Evolutionary conservation across 345 rosid genomes (phyloP).

Genomic region (Salix dunnii): DNA sequence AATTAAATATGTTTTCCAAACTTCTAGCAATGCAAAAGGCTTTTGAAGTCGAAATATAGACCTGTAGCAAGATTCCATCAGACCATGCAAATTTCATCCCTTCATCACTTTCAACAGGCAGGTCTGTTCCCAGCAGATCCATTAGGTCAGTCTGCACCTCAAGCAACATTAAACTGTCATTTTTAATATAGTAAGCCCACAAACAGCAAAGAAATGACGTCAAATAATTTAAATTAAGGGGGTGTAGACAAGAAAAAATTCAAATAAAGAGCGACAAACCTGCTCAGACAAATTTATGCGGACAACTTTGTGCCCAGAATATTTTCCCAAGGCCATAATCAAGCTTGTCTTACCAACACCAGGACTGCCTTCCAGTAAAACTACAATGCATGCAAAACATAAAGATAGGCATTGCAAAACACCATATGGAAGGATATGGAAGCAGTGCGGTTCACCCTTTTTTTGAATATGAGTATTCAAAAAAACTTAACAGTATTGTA

Average conservation of each 20-base stretch:
- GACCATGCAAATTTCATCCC: conserved; percentile 97
- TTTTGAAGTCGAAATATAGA: conserved; percentile 15
- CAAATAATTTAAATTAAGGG: neutral
- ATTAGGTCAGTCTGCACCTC: conserved; percentile 87
- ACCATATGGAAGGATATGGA: neutral
- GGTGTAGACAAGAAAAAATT: neutral
- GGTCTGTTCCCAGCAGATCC: conserved; percentile 96
- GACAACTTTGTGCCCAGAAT: conserved; percentile 91
- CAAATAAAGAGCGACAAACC: conserved; percentile 39
- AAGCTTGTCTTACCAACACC: conserved; percentile 99
- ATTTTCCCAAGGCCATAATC: conserved; percentile 78
- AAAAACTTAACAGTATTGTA: neutral
- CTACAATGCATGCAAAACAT: conserved; percentile 31
- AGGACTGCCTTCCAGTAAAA: conserved; percentile 92
- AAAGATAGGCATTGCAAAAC: too few relatives aligned
- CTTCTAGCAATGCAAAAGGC: conserved; percentile 8
- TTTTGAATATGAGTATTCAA: neutral
- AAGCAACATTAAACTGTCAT: conserved; percentile 9
- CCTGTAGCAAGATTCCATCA: conserved; percentile 93
- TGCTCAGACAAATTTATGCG: conserved; percentile 96
- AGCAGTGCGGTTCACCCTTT: neutral
- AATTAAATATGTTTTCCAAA: neutral
- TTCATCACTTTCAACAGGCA: conserved; percentile 79
- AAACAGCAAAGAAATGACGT: neutral
- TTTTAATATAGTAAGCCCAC: neutral